Base-by-base conservation (phyloP, 148 eudicot species). In the Limonium bicolor region DNA sequence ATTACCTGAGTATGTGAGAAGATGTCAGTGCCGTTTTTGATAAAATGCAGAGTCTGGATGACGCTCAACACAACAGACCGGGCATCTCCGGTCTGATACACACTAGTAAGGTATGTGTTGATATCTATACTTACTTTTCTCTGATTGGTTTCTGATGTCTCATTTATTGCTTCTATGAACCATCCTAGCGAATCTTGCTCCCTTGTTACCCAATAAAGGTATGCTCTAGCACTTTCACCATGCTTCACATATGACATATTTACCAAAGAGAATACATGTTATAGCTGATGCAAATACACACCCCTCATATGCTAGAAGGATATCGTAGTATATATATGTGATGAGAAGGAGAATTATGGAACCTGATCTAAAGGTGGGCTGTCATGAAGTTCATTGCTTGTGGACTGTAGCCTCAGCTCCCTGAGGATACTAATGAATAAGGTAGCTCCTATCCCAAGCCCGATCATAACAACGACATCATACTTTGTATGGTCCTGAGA, bases 371-470 rank as follows among this genome's bases (percentile, higher is more conserved):
- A n/a, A n/a, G n/a, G n/a, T n/a, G n/a, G n/a, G n/a, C n/a, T n/a
- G n/a, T n/a, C n/a, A n/a, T n/a, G n/a, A n/a, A n/a, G n/a, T n/a
- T n/a, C n/a, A n/a, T n/a, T n/a, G n/a, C n/a, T n/a, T n/a, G n/a
- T n/a, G n/a, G n/a, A n/a, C n/a, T n/a, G n/a, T n/a, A n/a, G n/a
- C n/a, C n/a, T n/a, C n/a, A n/a, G n/a, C n/a, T n/a, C 97, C 60
- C 84, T 90, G 9, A 90, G 65, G 41, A 90, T 78, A 66, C 95
- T 84, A 47, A 90, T 84, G 63, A 84, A 90, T 19, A 95, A 95
- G 34, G 97, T 84, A 42, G 95, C 97, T 55, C 97, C 97, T 43
- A 84, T 90, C 32, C 97, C 97, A 37, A 80, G 82, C 21, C 97
- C 97, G 43, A 75, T 90, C 33, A 90, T 78, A 34, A 90, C 69